These are phyloP conservation scores for Mrakiaceae sp. DNA, from an alignment of 1,284 basidiomycete genomes.

Conservation along the genomic window DNA sequence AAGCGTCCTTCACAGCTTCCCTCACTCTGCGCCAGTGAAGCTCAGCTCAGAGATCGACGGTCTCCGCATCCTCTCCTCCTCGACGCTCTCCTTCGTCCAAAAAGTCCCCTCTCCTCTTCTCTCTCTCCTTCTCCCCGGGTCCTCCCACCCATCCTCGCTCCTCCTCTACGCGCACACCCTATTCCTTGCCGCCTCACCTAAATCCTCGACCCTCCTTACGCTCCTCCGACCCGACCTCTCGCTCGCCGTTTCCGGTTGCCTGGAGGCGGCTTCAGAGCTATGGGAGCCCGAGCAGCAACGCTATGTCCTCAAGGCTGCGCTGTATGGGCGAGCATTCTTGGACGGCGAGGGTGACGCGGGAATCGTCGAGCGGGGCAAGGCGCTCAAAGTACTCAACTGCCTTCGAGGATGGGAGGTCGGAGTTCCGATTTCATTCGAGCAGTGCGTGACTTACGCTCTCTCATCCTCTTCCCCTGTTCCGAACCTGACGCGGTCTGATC, in stretches of 20 bases:
- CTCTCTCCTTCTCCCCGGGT: constrained; percentile 82
- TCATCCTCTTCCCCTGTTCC: not conserved
- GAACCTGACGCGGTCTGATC: not conserved
- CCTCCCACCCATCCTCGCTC: constrained; percentile 80
- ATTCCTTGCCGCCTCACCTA: constrained; percentile 28
- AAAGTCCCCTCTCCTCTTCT: constrained; percentile 74
- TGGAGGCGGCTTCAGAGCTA: constrained; percentile 86
- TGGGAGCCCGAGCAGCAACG: constrained; percentile 86
- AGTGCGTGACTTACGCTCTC: constrained; percentile 43
- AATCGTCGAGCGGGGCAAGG: constrained; percentile 34
- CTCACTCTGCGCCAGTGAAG: constrained; percentile 63
- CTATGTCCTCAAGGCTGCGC: constrained; percentile 75
- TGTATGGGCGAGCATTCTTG: constrained; percentile 86
- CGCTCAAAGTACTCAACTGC: constrained; percentile 88
- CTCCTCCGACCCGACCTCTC: constrained; percentile 72
- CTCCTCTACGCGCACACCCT: constrained; percentile 62
- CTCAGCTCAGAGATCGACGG: constrained; percentile 80
- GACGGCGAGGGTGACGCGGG: constrained; percentile 38
- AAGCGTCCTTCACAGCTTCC: constrained; percentile 46
- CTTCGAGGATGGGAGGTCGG: constrained; percentile 84
- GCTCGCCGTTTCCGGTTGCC: constrained; percentile 79
- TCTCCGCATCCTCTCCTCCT: constrained; percentile 64
- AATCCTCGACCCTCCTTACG: constrained; percentile 34
- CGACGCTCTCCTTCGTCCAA: constrained; percentile 78
- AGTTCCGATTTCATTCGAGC: constrained; percentile 80